A percentile compares a stretch with the other conserved stretches of the same genome.
Evolutionary conservation across 2,329 filamentous ascomycete species (phyloP).

Genomic region (Cryoendolithus antarcticus): DNA sequence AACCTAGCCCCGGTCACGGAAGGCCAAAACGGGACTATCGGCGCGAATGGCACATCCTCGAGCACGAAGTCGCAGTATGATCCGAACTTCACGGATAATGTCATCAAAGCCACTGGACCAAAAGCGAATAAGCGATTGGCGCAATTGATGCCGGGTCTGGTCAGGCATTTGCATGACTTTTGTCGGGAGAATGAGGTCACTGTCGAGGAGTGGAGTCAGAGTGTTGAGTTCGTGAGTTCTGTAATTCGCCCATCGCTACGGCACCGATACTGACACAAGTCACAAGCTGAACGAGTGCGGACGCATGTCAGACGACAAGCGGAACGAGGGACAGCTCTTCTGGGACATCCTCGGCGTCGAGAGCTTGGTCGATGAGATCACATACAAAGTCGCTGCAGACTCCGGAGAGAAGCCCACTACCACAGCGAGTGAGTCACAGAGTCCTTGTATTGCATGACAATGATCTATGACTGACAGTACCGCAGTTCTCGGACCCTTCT

Average conservation of each 20-base stretch:
- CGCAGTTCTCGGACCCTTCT: constrained; percentile 77
- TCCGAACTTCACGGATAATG: constrained; percentile 23
- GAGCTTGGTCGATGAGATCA: constrained; percentile 4
- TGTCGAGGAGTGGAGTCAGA: constrained; percentile 46
- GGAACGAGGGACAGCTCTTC: constrained; percentile 51
- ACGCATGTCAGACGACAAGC: constrained; percentile 45
- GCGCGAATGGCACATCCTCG: not conserved
- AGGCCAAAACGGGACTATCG: constrained; percentile 1
- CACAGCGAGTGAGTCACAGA: not conserved
- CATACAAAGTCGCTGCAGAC: not conserved
- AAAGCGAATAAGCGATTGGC: constrained; percentile 21
- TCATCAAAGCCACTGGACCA: constrained; percentile 25
- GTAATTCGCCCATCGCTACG: too few relatives aligned
- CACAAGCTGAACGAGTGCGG: too few relatives aligned
- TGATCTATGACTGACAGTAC: constrained; percentile 41
- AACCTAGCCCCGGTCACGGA: constrained; percentile 2
- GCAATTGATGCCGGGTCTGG: constrained; percentile 36
- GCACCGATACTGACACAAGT: too few relatives aligned
- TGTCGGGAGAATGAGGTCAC: constrained; percentile 47
- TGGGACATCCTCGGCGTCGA: constrained; percentile 49
- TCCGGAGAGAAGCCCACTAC: constrained; percentile 1
- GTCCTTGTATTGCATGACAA: not conserved
- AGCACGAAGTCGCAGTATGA: constrained; percentile 10
- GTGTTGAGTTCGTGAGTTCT: constrained; percentile 32
- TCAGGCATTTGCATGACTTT: constrained; percentile 47